These are phyloP conservation scores for Pseudocercospora pini-densiflorae DNA, from an alignment of 2,329 filamentous ascomycete genomes.

Conservation along the genomic window DNA sequence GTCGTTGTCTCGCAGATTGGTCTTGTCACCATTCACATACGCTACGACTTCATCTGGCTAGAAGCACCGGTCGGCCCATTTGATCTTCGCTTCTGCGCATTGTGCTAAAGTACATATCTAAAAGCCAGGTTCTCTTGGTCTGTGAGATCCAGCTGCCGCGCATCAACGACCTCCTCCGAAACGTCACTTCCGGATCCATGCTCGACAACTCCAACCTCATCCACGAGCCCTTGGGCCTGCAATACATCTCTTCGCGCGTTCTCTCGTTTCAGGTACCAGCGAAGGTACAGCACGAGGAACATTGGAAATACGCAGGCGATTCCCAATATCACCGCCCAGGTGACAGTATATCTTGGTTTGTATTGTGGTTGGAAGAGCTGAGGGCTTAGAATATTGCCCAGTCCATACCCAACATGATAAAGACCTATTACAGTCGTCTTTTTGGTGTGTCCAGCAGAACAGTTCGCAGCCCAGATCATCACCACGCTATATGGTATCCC, in stretches of 20 bases:
- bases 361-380: constrained; percentile 42
- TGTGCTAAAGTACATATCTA: not conserved
- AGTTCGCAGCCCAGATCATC: constrained; percentile 38
- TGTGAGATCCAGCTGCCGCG: constrained; percentile 31
- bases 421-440: constrained; percentile 49
- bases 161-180: constrained; percentile 32
- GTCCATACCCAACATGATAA: constrained; percentile 46
- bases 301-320: constrained; percentile 44
- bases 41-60: too few species aligned
- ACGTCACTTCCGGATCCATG: constrained; percentile 14
- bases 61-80: not conserved
- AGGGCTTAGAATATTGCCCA: constrained; percentile 44
- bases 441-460: constrained; percentile 46
- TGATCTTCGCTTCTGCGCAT: not conserved
- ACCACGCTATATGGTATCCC: constrained; percentile 47
- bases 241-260: constrained; percentile 45
- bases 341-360: constrained; percentile 24
- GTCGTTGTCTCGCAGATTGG: too few species aligned
- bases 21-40: too few species aligned
- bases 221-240: constrained; percentile 19
- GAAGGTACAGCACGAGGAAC: constrained; percentile 44
- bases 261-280: constrained; percentile 47
- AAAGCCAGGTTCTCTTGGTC: constrained; percentile 34
- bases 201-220: constrained; percentile 23
- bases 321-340: constrained; percentile 23